A percentile compares a stretch with the other conserved stretches of the same genome.
Evolutionary conservation across 202 grass and related monocot species (phyloP).

Genomic region (Alloteropsis angusta): DNA sequence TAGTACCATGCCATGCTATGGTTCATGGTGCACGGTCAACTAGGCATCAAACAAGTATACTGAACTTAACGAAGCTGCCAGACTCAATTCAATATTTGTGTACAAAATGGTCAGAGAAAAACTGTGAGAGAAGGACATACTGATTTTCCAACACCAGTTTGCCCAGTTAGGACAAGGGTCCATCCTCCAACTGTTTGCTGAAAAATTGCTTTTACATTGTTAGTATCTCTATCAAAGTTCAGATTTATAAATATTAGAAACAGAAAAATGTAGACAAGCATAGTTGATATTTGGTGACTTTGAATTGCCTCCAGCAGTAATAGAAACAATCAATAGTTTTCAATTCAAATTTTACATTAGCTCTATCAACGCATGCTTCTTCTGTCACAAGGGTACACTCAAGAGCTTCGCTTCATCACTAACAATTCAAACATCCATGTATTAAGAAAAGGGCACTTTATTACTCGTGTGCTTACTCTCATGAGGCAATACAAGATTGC

Average conservation of each 20-base stretch:
- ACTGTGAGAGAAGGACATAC: slow-evolving; percentile 34
- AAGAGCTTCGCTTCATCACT: not conserved
- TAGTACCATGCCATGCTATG: not conserved
- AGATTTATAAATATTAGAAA: not conserved
- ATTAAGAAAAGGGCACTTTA: not conserved
- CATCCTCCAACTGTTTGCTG: slow-evolving; percentile 48
- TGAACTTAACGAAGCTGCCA: not conserved
- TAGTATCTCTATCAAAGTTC: slow-evolving; percentile 22
- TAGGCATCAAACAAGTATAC: not conserved
- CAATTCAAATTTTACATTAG: not conserved
- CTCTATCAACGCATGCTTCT: not conserved
- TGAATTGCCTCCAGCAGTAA: not conserved
- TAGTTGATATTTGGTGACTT: not conserved
- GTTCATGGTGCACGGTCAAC: not conserved
- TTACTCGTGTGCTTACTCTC: slow-evolving; percentile 7
- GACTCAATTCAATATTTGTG: not conserved
- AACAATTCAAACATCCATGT: slow-evolving; percentile 2
- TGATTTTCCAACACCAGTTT: slow-evolving; percentile 89
- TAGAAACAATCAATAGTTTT: not conserved
- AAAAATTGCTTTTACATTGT: slow-evolving; percentile 22
- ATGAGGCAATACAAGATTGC: not conserved
- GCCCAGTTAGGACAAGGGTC: slow-evolving; percentile 81
- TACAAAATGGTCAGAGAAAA: slow-evolving; percentile 8
- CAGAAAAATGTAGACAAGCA: not conserved
- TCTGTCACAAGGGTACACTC: not conserved